Conservation (phyloP, 148 eudicot genomes). For the Chenopodium formosanum region DNA sequence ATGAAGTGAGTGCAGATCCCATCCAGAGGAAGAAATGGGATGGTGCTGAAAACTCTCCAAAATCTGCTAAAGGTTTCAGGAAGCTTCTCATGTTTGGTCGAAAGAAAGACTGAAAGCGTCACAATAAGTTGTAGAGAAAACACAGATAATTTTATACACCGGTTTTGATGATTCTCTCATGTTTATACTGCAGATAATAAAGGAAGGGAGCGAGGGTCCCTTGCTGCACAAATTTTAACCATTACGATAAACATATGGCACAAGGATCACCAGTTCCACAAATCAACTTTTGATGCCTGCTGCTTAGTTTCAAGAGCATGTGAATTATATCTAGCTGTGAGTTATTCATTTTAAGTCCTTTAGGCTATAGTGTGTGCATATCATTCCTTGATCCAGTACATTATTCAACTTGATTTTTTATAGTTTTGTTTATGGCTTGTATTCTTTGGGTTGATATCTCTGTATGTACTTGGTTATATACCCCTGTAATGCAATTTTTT, state of each 20-base stretch:
- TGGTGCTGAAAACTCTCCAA: slow-evolving; percentile 48
- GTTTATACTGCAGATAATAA: slow-evolving; percentile 25
- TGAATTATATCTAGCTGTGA: slow-evolving; percentile 1
- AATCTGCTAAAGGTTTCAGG: slow-evolving; percentile 61
- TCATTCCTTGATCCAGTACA: slow-evolving; percentile 11
- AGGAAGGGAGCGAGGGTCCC: not conserved
- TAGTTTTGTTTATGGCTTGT: slow-evolving; percentile 14
- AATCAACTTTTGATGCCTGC: not conserved
- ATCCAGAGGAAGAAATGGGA: slow-evolving; percentile 66
- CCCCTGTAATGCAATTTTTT: slow-evolving; percentile 21
- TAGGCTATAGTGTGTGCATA: slow-evolving; percentile 18
- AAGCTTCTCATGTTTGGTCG: slow-evolving; percentile 74
- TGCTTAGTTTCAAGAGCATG: slow-evolving; percentile 23
- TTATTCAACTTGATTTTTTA: slow-evolving; percentile 27
- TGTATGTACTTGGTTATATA: slow-evolving; percentile 25
- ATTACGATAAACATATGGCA: slow-evolving; percentile 5
- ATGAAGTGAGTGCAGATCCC: slow-evolving; percentile 34
- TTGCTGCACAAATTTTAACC: slow-evolving; percentile 12
- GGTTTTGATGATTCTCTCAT: slow-evolving; percentile 12
- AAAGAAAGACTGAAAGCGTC: slow-evolving; percentile 31
- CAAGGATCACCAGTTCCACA: slow-evolving; percentile 2
- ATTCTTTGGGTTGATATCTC: slow-evolving; percentile 24
- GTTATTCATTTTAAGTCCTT: slow-evolving; percentile 9
- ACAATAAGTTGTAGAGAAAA: not conserved
- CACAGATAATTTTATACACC: slow-evolving; percentile 2